phyloP scores from a whole-genome alignment of 163 green algal genomes.

The Scenedesmus sp. region DNA sequence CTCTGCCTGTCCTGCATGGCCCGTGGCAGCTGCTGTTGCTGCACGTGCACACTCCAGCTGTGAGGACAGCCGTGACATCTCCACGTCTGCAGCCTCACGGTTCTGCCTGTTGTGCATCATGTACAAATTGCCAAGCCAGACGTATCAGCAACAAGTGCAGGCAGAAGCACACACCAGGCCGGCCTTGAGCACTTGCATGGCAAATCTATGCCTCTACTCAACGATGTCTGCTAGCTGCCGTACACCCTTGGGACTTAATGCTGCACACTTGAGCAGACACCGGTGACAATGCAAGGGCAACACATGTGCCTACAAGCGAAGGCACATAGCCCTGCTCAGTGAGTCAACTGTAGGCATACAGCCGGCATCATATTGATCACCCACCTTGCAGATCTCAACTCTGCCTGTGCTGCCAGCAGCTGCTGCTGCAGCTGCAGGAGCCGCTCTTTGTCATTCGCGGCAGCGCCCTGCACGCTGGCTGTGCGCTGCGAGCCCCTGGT shows the following conservation, averaged over 20 bases:
- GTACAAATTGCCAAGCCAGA: neutral
- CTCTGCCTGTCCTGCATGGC: neutral
- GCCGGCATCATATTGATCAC: too few species aligned
- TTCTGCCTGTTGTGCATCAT: conserved; percentile 31
- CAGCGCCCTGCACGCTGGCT: neutral
- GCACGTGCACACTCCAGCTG: conserved; percentile 28
- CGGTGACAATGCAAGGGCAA: too few species aligned
- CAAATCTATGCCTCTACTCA: too few species aligned
- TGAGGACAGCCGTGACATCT: conserved; percentile 21
- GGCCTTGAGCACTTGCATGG: too few species aligned
- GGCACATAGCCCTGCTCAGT: neutral
- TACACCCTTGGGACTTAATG: too few species aligned
- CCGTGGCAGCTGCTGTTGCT: conserved; percentile 8
- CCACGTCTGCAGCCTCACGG: conserved; percentile 44
- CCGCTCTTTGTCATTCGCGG: neutral
- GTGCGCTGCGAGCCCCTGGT: neutral
- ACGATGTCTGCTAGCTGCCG: too few species aligned
- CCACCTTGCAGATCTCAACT: conserved; percentile 35
- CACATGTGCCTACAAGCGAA: too few species aligned
- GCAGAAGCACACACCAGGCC: neutral
- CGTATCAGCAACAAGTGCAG: too few species aligned
- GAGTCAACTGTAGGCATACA: too few species aligned
- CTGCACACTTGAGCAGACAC: too few species aligned
- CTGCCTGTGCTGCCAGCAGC: conserved; percentile 38
- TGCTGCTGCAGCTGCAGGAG: conserved; percentile 32